Conservation (phyloP, 1,284 basidiomycete genomes). For the Ustilago shanxiensis region DNA sequence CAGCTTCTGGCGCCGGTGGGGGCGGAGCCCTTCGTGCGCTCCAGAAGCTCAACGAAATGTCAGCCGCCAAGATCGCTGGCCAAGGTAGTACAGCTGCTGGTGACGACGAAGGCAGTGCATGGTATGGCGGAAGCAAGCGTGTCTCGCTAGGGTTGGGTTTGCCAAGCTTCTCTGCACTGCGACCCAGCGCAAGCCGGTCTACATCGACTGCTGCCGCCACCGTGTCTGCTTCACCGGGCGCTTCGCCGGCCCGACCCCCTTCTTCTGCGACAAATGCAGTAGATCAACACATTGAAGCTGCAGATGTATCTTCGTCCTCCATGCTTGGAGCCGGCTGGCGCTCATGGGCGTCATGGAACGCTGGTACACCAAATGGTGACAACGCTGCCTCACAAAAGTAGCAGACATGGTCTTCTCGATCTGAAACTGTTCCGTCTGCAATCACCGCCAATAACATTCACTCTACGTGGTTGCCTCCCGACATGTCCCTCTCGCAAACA, state of each 20-base stretch:
- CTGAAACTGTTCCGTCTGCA: neutral
- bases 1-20: constrained; percentile 22
- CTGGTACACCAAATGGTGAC: constrained; percentile 8
- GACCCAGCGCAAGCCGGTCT: constrained; percentile 22
- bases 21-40: constrained; percentile 43
- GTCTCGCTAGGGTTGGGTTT: constrained; percentile 39
- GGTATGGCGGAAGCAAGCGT: constrained; percentile 21
- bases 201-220: constrained; percentile 11
- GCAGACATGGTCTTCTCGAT: neutral
- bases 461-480: neutral
- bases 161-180: constrained; percentile 37
- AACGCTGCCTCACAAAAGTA: constrained; percentile 10
- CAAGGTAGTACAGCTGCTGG: constrained; percentile 6
- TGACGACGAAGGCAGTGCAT: constrained; percentile 10
- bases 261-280: neutral
- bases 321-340: constrained; percentile 31
- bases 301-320: constrained; percentile 13
- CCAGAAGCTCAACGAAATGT: constrained; percentile 49
- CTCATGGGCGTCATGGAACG: constrained; percentile 40
- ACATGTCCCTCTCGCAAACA: constrained; percentile 1
- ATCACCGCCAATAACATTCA: neutral
- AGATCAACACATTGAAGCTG: neutral
- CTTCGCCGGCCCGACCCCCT: neutral
- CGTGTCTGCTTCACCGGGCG: neutral
- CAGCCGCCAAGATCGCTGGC: constrained; percentile 41